Conservation (phyloP, 371 early-diverging fungal species). For the Mortierella sp. region DNA sequence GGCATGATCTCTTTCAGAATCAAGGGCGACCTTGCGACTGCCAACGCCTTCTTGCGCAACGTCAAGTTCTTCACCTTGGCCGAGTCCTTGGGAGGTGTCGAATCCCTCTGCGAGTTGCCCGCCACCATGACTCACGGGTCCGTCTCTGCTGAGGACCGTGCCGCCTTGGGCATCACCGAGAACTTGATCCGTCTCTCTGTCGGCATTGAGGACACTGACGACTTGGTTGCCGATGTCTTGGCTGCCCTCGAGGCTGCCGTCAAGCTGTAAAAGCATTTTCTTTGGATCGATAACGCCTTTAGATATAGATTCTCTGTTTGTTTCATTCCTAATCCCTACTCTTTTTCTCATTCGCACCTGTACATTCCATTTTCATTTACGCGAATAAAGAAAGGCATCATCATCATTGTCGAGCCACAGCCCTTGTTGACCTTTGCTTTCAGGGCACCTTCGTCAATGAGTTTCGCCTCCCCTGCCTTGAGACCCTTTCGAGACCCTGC, state of each 20-base stretch:
- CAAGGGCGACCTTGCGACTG: slow-evolving; percentile 76
- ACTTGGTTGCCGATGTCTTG: slow-evolving; percentile 70
- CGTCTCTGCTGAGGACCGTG: slow-evolving; percentile 82
- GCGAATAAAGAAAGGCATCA: not conserved
- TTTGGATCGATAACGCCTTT: not conserved
- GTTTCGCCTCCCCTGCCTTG: too few species aligned
- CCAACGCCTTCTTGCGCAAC: slow-evolving; percentile 77
- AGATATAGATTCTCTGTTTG: slow-evolving; percentile 5
- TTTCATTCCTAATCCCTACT: not conserved
- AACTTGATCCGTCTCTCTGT: slow-evolving; percentile 85
- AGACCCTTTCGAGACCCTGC: too few species aligned
- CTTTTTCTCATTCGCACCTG: not conserved
- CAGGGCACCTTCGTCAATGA: too few species aligned
- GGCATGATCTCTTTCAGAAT: slow-evolving; percentile 92
- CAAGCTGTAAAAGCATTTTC: slow-evolving; percentile 35
- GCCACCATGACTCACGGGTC: slow-evolving; percentile 92
- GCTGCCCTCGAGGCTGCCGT: slow-evolving; percentile 55
- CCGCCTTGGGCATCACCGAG: slow-evolving; percentile 85
- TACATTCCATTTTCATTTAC: slow-evolving; percentile 13
- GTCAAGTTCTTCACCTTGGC: slow-evolving; percentile 85
- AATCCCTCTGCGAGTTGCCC: slow-evolving; percentile 86
- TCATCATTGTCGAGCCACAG: not conserved
- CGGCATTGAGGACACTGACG: slow-evolving; percentile 88
- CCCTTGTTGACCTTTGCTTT: too few species aligned
- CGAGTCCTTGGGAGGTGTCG: slow-evolving; percentile 91